Evolutionary conservation across 2,329 filamentous ascomycete genomes (phyloP).

Genomic region (Colletotrichum salicis): DNA sequence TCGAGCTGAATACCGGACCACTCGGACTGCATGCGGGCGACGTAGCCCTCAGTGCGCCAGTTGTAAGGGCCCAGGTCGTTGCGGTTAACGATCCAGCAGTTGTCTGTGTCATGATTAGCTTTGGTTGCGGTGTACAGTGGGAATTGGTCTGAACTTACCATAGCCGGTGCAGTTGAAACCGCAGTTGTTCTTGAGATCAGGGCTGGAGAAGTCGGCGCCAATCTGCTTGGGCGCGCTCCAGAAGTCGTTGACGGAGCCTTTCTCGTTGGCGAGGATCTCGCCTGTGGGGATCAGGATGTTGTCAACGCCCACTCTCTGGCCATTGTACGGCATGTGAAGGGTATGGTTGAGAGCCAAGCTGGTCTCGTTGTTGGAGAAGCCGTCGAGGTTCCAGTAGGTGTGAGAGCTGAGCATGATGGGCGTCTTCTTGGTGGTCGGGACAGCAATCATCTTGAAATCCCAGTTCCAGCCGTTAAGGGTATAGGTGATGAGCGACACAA

Average conservation of each 20-base stretch:
- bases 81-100: conserved; percentile 76
- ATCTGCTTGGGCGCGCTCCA: conserved; percentile 85
- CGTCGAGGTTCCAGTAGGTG: conserved; percentile 87
- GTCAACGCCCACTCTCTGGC: conserved; percentile 75
- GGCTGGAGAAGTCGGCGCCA: conserved; percentile 73
- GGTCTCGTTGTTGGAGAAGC: conserved; percentile 79
- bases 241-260: conserved; percentile 79
- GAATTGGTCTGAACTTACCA: conserved; percentile 59
- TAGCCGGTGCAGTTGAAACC: conserved; percentile 86
- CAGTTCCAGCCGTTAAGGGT: conserved; percentile 73
- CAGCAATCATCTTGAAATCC: conserved; percentile 78
- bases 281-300: conserved; percentile 80
- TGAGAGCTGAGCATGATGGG: conserved; percentile 83
- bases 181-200: conserved; percentile 77
- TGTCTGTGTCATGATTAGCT: conserved; percentile 60
- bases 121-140: not conserved
- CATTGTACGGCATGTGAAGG: conserved; percentile 77
- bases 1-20: conserved; percentile 88
- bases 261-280: conserved; percentile 75
- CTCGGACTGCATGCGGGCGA: conserved; percentile 74
- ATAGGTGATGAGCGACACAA: conserved; percentile 80
- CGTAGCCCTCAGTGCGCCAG: conserved; percentile 70
- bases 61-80: conserved; percentile 65
- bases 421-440: conserved; percentile 78
- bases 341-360: conserved; percentile 75